These are phyloP conservation scores for Inonotus obliquus DNA, from an alignment of 1,284 basidiomycete genomes.

Conservation along the genomic window DNA sequence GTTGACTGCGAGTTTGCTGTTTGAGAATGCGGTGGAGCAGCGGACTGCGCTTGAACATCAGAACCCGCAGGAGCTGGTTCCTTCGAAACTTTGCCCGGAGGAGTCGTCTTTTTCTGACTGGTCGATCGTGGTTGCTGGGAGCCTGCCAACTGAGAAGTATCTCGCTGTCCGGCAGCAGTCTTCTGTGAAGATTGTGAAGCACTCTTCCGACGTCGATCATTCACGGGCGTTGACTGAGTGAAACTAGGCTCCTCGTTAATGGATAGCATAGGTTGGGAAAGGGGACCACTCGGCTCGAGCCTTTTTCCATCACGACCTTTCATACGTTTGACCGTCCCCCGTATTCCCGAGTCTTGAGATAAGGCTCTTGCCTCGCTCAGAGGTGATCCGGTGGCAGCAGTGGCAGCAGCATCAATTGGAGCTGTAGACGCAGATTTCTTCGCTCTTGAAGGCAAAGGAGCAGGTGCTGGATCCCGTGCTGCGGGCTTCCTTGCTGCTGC, in stretches of 20 bases:
- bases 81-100: no score
- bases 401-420: not conserved
- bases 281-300: not conserved
- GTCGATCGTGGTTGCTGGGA: not conserved
- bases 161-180: not conserved
- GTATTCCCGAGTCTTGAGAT: constrained; percentile 12
- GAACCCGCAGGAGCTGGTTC: no score
- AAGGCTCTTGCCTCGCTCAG: not conserved
- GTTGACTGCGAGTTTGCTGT: no score
- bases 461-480: not conserved
- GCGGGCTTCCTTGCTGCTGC: not conserved
- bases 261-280: not conserved
- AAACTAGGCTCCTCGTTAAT: not conserved
- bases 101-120: no score
- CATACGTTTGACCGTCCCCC: constrained; percentile 32
- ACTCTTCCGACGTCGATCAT: not conserved
- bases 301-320: constrained; percentile 32
- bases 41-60: no score
- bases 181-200: not conserved
- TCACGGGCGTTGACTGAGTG: not conserved
- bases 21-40: no score
- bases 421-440: not conserved
- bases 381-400: not conserved
- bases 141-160: not conserved
- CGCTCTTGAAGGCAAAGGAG: constrained; percentile 8